Evolutionary conservation across 2,329 filamentous ascomycete species (phyloP).

Genomic region (Penicillium sp.): DNA sequence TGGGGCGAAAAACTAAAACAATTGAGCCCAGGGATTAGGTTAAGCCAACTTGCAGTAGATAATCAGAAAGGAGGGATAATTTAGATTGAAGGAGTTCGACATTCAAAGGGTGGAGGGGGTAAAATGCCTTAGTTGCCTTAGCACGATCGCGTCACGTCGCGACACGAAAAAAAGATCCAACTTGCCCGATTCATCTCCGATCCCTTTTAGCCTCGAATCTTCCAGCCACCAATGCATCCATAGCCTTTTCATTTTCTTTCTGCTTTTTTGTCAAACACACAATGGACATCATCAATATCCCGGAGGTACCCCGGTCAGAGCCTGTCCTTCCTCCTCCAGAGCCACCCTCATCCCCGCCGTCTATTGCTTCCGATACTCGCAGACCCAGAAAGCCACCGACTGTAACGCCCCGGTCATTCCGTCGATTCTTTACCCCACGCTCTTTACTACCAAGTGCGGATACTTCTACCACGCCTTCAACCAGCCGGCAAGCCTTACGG

Average conservation of each 20-base stretch:
- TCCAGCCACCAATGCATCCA: conserved; percentile 13
- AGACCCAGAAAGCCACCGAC: conserved; percentile 46
- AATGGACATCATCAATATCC: conserved; percentile 35
- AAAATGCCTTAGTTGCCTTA: conserved; percentile 10
- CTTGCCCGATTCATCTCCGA: conserved; percentile 19
- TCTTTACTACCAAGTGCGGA: conserved; percentile 38
- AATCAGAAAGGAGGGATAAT: background rate
- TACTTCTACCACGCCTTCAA: conserved; percentile 35
- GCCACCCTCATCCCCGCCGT: conserved; percentile 44
- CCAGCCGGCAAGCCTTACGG: conserved; percentile 45
- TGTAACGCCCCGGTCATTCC: conserved; percentile 52
- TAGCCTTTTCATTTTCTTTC: conserved; percentile 13
- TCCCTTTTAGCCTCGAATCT: conserved; percentile 19
- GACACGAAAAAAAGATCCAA: conserved; percentile 21
- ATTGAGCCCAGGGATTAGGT: background rate
- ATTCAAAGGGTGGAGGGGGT: background rate
- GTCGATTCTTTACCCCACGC: conserved; percentile 51
- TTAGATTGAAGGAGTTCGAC: background rate
- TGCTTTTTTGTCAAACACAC: conserved; percentile 19
- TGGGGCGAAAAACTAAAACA: background rate
- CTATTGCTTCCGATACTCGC: conserved; percentile 39
- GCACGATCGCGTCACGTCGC: conserved; percentile 28
- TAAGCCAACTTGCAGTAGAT: background rate
- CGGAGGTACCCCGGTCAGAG: conserved; percentile 36
- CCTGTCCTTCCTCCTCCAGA: conserved; percentile 33